A percentile compares a stretch with the other conserved stretches of the same genome.
phyloP scores from a whole-genome alignment of 2,329 filamentous ascomycete genomes.

The Sphaerulina populicola region DNA sequence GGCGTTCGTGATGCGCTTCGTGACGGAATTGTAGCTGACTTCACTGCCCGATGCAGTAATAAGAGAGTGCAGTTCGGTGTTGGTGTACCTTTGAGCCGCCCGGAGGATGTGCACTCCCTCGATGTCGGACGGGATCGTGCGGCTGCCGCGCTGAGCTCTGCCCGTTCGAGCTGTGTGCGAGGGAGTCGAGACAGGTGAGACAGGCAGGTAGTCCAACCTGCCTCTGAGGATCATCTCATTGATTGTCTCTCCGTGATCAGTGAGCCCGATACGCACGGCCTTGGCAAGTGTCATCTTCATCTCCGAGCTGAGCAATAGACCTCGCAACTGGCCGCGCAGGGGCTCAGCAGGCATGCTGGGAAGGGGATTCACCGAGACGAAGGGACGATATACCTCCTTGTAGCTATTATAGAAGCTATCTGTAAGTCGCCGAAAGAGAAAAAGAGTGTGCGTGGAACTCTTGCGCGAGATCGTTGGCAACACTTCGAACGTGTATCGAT shows the following conservation, averaged over 20 bases:
- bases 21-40: not conserved
- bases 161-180: no score
- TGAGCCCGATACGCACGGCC: not conserved
- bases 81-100: not conserved
- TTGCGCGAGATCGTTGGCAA: not conserved
- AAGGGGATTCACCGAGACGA: not conserved
- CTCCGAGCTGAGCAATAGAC: not conserved
- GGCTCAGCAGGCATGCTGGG: not conserved
- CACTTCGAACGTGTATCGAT: not conserved
- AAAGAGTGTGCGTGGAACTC: not conserved
- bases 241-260: not conserved
- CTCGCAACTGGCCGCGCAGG: not conserved
- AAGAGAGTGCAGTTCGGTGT: not conserved
- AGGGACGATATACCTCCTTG: not conserved
- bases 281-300: not conserved
- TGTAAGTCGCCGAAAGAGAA: not conserved
- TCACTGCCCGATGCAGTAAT: not conserved
- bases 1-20: conserved; percentile 3
- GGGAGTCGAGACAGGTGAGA: not conserved
- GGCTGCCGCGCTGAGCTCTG: not conserved
- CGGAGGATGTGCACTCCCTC: not conserved
- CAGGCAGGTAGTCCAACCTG: not conserved
- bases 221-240: not conserved
- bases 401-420: not conserved
- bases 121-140: not conserved